Evolutionary conservation across 2,329 filamentous ascomycete species (phyloP), one percentile per base, ranked within the genome.

Genomic region (Sporothrix euskadiensis): DNA sequence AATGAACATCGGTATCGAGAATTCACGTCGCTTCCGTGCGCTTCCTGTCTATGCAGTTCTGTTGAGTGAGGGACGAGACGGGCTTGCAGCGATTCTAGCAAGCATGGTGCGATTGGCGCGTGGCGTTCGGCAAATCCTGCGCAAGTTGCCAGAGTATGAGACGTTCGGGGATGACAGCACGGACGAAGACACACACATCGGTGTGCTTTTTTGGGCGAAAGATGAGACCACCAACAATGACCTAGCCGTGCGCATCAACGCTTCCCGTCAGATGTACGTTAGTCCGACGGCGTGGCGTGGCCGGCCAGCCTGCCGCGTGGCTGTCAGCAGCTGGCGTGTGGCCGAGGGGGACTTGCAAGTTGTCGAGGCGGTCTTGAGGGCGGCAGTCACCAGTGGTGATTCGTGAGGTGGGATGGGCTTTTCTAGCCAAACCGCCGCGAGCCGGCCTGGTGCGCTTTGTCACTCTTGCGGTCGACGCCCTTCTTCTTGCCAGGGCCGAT

Each of bases 11-110:
- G 94, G 94, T 26, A 85, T 98, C 26, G 94, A 98, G 78, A 98
- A 98, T 82, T 97, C 94, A 1, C 89, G 94, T 54, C 91, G 94
- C 6, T 97, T 98, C 84, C 89, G 95, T 71, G 94, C 94, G 0
- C 84, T 98, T n/a, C 94, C 95, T 0, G 92, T 94, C 9, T 98
- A 98, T 79, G 90, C 93, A 12, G 92, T 91, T 0, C 86, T 98
- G 2, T 80, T 91, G 26, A 91, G 91, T 65, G 91, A 96, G 78
- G 95, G 95, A 0, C 85, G 85, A 1, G 80, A 85, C 0, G 94
- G 94, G 0, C 88, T 97, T 76, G 84, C 85, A 0, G 83, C 85
- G 0, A 91, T 97, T 83, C 83, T 97, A 4, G 85, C 88, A 75
- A 87, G 88, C 35, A 94, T 97, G 83, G 90, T 94, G 35, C 81